These are phyloP conservation scores for Malassezia sympodialis DNA, from an alignment of 1,284 basidiomycete genomes.

Conservation along the genomic window DNA sequence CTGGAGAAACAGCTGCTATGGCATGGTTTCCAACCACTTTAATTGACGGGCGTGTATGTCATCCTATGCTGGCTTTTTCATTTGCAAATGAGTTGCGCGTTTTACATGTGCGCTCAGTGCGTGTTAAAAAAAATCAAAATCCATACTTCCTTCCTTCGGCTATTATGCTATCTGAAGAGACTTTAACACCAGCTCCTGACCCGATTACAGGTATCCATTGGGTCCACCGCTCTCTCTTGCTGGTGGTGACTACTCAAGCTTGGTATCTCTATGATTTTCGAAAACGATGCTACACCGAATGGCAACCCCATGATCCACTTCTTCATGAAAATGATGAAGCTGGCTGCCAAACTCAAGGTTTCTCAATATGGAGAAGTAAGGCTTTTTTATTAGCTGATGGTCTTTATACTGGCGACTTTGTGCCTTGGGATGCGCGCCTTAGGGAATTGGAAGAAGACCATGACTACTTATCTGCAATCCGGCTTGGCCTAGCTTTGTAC, in stretches of 20 bases:
- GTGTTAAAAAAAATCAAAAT: neutral
- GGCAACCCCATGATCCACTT: slow-evolving; percentile 17
- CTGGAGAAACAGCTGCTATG: slow-evolving; percentile 19
- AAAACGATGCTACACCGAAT: slow-evolving; percentile 16
- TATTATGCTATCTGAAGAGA: slow-evolving; percentile 13
- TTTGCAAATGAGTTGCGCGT: slow-evolving; percentile 30
- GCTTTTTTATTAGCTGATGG: slow-evolving; percentile 62
- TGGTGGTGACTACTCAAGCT: slow-evolving; percentile 13
- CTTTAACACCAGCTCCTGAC: slow-evolving; percentile 45
- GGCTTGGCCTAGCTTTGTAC: slow-evolving; percentile 73
- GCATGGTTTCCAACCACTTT: slow-evolving; percentile 38
- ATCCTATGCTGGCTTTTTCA: slow-evolving; percentile 33
- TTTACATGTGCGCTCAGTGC: slow-evolving; percentile 20
- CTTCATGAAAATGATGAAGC: neutral
- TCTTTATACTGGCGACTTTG: slow-evolving; percentile 71
- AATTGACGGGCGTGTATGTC: slow-evolving; percentile 13
- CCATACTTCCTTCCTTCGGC: neutral
- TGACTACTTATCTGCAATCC: slow-evolving; percentile 81
- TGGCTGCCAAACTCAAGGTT: neutral
- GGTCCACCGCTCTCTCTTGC: slow-evolving; percentile 45
- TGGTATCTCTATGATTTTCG: slow-evolving; percentile 21
- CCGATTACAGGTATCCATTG: slow-evolving; percentile 50
- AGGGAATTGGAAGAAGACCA: slow-evolving; percentile 71
- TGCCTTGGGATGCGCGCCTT: slow-evolving; percentile 92
- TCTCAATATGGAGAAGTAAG: slow-evolving; percentile 53